A percentile compares a stretch with the other conserved stretches of the same genome.
Evolutionary conservation across 768 basidiomycete species (phyloP).

Genomic region (Coprinopsis marcescibilis): DNA sequence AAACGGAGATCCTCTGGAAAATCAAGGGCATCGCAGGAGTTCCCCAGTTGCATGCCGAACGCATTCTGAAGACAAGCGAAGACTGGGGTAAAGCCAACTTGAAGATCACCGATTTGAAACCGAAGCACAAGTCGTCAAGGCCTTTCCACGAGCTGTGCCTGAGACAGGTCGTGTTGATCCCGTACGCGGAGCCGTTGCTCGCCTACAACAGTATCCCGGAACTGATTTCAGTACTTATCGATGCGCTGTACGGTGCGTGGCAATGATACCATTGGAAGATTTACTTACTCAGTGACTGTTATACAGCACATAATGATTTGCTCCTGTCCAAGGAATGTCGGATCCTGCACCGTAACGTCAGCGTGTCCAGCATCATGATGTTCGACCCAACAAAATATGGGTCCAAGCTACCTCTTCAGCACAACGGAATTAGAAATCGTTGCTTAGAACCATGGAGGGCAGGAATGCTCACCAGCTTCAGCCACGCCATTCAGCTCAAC

Average conservation of each 20-base stretch:
- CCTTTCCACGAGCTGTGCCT: too few relatives aligned
- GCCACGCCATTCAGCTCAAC: background rate
- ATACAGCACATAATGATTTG: background rate
- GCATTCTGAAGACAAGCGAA: background rate
- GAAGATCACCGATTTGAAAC: too few relatives aligned
- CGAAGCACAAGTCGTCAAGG: too few relatives aligned
- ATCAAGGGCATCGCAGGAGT: background rate
- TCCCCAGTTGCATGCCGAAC: background rate
- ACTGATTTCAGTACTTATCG: background rate
- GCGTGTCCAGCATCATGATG: background rate
- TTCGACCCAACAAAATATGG: background rate
- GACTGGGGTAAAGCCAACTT: too few relatives aligned
- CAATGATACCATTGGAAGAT: background rate
- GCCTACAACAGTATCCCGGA: too few relatives aligned
- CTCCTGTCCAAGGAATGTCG: background rate
- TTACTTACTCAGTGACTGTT: background rate
- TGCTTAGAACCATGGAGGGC: background rate
- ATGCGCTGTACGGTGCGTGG: background rate
- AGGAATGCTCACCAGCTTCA: background rate
- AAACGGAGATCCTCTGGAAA: background rate
- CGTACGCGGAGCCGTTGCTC: too few relatives aligned
- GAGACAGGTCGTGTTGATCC: too few relatives aligned
- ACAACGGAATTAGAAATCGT: background rate
- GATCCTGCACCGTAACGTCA: background rate
- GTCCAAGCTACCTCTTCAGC: background rate